phyloP scores from a whole-genome alignment of 371 early-diverging fungal species.

The Dichotomocladium elegans region DNA sequence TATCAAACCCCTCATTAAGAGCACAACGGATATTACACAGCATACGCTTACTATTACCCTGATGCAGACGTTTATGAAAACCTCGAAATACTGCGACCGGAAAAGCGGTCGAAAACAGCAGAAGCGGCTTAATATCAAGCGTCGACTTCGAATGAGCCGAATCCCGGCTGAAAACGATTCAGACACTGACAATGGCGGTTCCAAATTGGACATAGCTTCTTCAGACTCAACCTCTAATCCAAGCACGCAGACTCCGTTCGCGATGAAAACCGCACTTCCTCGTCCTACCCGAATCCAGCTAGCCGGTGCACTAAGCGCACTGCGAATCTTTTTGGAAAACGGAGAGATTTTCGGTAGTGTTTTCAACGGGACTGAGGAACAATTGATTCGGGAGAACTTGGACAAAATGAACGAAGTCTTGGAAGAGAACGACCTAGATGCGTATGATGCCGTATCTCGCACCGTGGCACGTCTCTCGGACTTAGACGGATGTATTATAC shows the following conservation, averaged over 20 bases:
- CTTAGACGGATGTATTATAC: neutral
- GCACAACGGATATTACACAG: conserved; percentile 17
- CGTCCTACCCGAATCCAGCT: conserved; percentile 14
- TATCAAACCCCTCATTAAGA: conserved; percentile 36
- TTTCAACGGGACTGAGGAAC: conserved; percentile 13
- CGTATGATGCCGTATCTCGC: neutral
- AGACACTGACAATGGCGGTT: neutral
- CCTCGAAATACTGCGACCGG: neutral
- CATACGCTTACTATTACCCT: conserved; percentile 32
- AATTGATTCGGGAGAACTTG: conserved; percentile 15
- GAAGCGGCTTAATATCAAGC: neutral
- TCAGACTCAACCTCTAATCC: conserved; percentile 1
- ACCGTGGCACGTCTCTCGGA: conserved; percentile 2
- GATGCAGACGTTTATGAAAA: conserved; percentile 19
- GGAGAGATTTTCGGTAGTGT: conserved; percentile 24
- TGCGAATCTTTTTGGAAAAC: conserved; percentile 39
- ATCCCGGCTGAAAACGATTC: neutral
- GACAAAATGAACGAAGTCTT: conserved; percentile 12
- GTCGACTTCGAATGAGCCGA: conserved; percentile 1
- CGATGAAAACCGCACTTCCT: conserved; percentile 25
- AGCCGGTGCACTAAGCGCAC: conserved; percentile 29
- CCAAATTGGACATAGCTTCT: neutral
- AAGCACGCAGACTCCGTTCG: conserved; percentile 7
- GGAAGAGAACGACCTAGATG: conserved; percentile 1
- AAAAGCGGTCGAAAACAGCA: conserved; percentile 2